These are phyloP conservation scores for Gossypium bickii DNA, from an alignment of 345 rosid genomes.

Conservation along the genomic window DNA sequence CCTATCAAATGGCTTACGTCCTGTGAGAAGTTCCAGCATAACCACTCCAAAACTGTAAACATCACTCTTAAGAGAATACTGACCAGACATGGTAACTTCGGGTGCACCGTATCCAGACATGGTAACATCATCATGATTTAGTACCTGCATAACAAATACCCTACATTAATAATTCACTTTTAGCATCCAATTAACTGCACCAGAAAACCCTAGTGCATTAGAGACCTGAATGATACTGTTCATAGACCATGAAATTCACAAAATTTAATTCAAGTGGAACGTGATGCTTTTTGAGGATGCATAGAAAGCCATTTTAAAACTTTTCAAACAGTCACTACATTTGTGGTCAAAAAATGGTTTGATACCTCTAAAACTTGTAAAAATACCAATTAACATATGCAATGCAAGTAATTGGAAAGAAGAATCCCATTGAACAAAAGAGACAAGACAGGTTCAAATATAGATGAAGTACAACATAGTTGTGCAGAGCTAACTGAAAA, in stretches of 20 bases:
- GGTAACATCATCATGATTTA: conserved; percentile 55
- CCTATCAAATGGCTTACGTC: conserved; percentile 99
- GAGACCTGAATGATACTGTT: neutral
- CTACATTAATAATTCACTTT: neutral
- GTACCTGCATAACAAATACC: conserved; percentile 38
- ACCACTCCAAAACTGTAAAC: conserved; percentile 94
- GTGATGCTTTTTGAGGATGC: no score
- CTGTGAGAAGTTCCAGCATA: conserved; percentile 96
- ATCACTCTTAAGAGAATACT: conserved; percentile 83
- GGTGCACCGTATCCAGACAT: conserved; percentile 82
- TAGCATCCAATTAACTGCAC: neutral
- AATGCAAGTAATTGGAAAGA: neutral
- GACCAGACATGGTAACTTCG: conserved; percentile 90
- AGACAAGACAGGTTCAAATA: neutral
- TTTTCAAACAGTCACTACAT: neutral
- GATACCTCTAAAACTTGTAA: neutral
- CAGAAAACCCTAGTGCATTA: neutral
- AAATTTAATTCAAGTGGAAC: neutral
- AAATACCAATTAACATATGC: neutral
- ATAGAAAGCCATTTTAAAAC: neutral
- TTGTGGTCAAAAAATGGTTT: neutral
- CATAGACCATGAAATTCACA: neutral
- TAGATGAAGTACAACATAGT: neutral
- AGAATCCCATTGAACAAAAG: neutral
- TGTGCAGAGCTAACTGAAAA: neutral